A percentile compares a stretch with the other conserved stretches of the same genome.
phyloP scores from a whole-genome alignment of 495 filamentous ascomycete genomes.

The Podospora comata region DNA sequence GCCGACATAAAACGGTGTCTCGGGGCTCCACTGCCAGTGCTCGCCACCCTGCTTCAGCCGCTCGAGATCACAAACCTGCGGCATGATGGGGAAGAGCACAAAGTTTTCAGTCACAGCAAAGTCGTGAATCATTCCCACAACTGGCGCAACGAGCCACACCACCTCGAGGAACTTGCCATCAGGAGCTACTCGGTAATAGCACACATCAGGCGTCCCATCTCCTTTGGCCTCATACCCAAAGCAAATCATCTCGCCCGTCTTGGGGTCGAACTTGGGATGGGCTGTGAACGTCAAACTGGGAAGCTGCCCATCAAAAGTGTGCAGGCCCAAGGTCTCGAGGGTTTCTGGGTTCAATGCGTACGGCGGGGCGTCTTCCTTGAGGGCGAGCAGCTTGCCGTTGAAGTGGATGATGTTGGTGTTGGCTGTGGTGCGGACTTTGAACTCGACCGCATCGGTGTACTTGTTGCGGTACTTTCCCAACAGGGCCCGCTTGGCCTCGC shows the following conservation, averaged over 20 bases:
- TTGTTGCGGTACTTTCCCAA: not conserved
- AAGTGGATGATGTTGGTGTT: not conserved
- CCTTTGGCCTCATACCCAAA: slow-evolving; percentile 48
- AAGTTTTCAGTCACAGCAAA: slow-evolving; percentile 14
- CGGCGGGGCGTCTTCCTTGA: slow-evolving; percentile 54
- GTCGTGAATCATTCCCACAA: slow-evolving; percentile 13
- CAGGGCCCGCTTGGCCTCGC: not conserved
- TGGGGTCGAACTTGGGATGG: slow-evolving; percentile 60
- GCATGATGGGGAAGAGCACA: slow-evolving; percentile 6
- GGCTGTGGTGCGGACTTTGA: not conserved
- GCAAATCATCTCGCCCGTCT: slow-evolving; percentile 55
- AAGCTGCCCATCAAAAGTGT: slow-evolving; percentile 58
- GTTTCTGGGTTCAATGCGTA: slow-evolving; percentile 56
- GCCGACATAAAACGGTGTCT: slow-evolving; percentile 1
- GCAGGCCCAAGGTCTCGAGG: slow-evolving; percentile 52
- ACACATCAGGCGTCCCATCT: no score
- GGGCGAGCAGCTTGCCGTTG: slow-evolving; percentile 47
- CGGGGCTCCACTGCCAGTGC: slow-evolving; percentile 8
- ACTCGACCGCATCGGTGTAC: not conserved
- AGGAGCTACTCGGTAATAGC: no score
- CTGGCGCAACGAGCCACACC: slow-evolving; percentile 4
- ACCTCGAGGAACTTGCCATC: slow-evolving; percentile 7
- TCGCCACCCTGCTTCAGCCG: slow-evolving; percentile 9
- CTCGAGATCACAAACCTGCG: slow-evolving; percentile 3
- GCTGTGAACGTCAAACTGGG: slow-evolving; percentile 54